These are phyloP conservation scores for Suhomyces wounanorum DNA, from an alignment of 1,139 yeast genomes.

Conservation along the genomic window DNA sequence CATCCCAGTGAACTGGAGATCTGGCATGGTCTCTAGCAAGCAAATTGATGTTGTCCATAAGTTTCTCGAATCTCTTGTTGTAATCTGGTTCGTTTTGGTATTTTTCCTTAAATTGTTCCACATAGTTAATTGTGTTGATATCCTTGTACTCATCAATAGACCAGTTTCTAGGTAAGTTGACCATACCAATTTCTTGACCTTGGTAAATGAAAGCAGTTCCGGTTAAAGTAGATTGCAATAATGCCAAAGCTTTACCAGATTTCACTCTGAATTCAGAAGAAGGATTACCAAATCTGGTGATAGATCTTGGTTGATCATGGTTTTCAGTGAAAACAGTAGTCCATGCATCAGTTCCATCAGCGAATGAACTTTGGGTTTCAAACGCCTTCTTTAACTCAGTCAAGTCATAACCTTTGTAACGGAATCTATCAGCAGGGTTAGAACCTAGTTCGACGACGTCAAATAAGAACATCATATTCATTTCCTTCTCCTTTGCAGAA, in stretches of 20 bases:
- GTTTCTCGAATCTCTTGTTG: slow-evolving; percentile 13
- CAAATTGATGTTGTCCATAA: slow-evolving; percentile 22
- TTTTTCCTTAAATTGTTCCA: slow-evolving; percentile 16
- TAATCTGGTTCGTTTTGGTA: slow-evolving; percentile 16
- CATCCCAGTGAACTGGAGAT: slow-evolving; percentile 29
- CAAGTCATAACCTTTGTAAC: slow-evolving; percentile 20
- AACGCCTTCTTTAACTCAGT: slow-evolving; percentile 23
- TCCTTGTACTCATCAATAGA: slow-evolving; percentile 24
- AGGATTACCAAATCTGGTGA: slow-evolving; percentile 25
- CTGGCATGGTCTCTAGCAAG: slow-evolving; percentile 27
- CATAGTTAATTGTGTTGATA: slow-evolving; percentile 25
- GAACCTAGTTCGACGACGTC: slow-evolving; percentile 25
- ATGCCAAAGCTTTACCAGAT: slow-evolving; percentile 26
- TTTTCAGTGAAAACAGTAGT: slow-evolving; percentile 26
- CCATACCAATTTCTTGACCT: slow-evolving; percentile 30
- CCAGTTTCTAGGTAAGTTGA: slow-evolving; percentile 24
- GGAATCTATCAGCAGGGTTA: slow-evolving; percentile 20
- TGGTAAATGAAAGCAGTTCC: slow-evolving; percentile 28
- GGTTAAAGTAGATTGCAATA: slow-evolving; percentile 22
- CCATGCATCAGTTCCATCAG: slow-evolving; percentile 29
- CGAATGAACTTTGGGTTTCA: slow-evolving; percentile 18
- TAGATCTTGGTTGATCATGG: slow-evolving; percentile 28
- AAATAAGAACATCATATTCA: slow-evolving; percentile 30
- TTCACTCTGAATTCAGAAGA: slow-evolving; percentile 19
- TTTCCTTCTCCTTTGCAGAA: slow-evolving; percentile 26